phyloP scores from a whole-genome alignment of 495 filamentous ascomycete genomes.

The Lepidopterella palustris region DNA sequence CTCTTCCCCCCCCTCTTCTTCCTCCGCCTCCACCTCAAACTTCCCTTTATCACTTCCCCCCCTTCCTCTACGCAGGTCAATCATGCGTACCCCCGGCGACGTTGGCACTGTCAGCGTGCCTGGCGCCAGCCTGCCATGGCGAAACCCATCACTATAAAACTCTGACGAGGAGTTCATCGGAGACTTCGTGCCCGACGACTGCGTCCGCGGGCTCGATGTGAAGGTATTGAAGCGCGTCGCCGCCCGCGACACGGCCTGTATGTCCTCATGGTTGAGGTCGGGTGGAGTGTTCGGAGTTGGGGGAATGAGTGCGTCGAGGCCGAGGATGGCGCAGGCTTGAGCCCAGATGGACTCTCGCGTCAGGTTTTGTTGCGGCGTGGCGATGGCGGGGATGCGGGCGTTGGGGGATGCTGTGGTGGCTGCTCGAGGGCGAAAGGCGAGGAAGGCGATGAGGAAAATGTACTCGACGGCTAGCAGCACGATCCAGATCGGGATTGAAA shows the following conservation, averaged over 20 bases:
- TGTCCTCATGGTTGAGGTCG: not conserved
- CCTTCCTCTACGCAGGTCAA: not conserved
- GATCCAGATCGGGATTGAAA: not conserved
- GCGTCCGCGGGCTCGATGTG: not conserved
- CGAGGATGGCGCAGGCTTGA: not conserved
- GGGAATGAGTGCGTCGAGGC: not conserved
- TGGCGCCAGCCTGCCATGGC: not conserved
- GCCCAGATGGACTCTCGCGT: not conserved
- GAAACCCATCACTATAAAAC: not conserved
- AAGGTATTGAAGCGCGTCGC: not conserved
- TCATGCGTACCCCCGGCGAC: not conserved
- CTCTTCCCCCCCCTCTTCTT: not conserved
- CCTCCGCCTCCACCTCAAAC: not conserved
- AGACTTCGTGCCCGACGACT: not conserved
- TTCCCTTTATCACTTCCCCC: not conserved
- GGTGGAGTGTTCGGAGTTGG: not conserved
- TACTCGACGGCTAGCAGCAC: not conserved
- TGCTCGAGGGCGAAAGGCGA: not conserved
- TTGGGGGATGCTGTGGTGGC: not conserved
- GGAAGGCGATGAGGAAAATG: not conserved
- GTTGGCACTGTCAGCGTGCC: too few relatives aligned
- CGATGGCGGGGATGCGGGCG: not conserved
- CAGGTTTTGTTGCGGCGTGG: not conserved
- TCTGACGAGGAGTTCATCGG: not conserved
- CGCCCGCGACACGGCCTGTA: not conserved